Conservation (phyloP, 257 asterid genomes). For the Knoxia roxburghii region DNA sequence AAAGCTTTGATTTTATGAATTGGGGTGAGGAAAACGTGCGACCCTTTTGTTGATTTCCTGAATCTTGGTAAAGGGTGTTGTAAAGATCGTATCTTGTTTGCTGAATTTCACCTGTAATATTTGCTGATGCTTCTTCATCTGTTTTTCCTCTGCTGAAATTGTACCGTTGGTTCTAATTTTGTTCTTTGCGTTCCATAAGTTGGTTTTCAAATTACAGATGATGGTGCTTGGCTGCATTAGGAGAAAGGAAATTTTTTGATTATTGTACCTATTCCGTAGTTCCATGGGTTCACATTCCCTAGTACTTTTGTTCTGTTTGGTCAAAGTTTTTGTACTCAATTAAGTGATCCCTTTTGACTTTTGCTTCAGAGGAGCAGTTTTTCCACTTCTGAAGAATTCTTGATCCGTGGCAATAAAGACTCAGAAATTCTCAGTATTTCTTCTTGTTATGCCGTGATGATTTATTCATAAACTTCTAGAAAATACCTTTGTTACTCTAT, state of each 20-base stretch:
- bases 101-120: slow-evolving; percentile 5
- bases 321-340: slow-evolving; percentile 13
- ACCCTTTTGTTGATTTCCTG: slow-evolving; percentile 9
- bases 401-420: background rate
- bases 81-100: slow-evolving; percentile 11
- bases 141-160: background rate
- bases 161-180: background rate
- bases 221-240: background rate
- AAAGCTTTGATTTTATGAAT: background rate
- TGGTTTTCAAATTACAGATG: background rate
- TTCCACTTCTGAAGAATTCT: slow-evolving; percentile 1
- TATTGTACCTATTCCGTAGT: background rate
- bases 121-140: slow-evolving; percentile 5
- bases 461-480: background rate
- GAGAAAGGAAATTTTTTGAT: background rate
- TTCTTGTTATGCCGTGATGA: background rate
- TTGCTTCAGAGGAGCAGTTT: background rate
- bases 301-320: slow-evolving; percentile 1
- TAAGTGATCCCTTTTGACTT: slow-evolving; percentile 1
- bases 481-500: background rate
- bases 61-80: slow-evolving; percentile 14
- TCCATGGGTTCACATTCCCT: slow-evolving; percentile 7
- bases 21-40: background rate
- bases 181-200: background rate
- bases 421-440: background rate